Evolutionary conservation across 2,329 filamentous ascomycete genomes (phyloP), one percentile per base, ranked within the genome.

Genomic region (Leptographium radiaticola): DNA sequence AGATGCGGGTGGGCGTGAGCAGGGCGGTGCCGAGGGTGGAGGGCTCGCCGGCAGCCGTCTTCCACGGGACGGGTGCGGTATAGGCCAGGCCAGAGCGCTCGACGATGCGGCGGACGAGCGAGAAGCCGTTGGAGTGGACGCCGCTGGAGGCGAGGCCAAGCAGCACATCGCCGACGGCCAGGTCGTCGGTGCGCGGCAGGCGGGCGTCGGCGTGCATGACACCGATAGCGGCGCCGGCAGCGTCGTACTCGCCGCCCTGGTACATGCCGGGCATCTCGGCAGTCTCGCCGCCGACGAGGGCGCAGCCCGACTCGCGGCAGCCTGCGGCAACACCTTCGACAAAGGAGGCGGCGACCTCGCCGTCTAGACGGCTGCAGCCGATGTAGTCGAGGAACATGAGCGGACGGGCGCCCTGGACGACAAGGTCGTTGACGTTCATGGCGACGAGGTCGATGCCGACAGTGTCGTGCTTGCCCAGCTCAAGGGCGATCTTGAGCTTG

Each of bases 241-340:
- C 89, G 63, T 98, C 93, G 67, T 97, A 98, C 65, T 94, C 88
- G 50, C 89, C 87, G 52, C 80, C 82, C 59, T 84, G 76, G 72
- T 95, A 96, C 75, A 97, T 88, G 53, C 90, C 90, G 0, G 91
- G 91, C 93, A 98, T 97, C 71, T 98, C 93, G 8, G 93, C 93
- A 0, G 93, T 98, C 71, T 98, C 93, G 46, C 93, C 93, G 42
- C 93, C 93, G n/a, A 97, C 87, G 4, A 98, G 78, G 16, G 90
- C 90, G 64, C 91, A 95, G 46, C 85, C 85, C 0, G 91, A 82
- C 64, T 89, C 80, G 56, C 81, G 81, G 70, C 93, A 98, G 49
- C 93, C 93, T 34, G 84, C 78, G 2, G 90, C 89, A 3, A 98
- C 89, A 58, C 93, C 90, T 64, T 89, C 81, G 43, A 98, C 87